phyloP scores from a whole-genome alignment of 108 stramenopile species.

The Aurantiochytrium sp. region DNA sequence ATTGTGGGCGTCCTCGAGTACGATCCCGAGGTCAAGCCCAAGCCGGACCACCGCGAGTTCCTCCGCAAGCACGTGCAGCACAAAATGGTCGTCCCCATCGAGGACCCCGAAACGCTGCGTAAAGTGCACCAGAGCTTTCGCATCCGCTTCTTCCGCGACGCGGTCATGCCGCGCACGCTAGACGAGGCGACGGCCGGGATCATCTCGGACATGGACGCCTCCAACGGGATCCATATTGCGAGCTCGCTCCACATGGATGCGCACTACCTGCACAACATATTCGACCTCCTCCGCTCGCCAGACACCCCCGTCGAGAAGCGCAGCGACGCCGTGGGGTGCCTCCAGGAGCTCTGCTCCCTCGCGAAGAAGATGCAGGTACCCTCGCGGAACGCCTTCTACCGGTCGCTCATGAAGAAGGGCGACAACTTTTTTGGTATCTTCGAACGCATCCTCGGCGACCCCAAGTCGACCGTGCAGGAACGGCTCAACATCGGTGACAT shows the following conservation, averaged over 20 bases:
- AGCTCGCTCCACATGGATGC: background rate
- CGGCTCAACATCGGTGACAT: conserved; percentile 16
- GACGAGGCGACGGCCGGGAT: background rate
- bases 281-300: background rate
- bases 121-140: conserved; percentile 55
- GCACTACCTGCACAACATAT: background rate
- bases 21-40: conserved; percentile 45
- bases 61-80: background rate
- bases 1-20: conserved; percentile 52
- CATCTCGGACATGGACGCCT: background rate
- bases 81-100: conserved; percentile 45
- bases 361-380: conserved; percentile 28
- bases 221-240: background rate
- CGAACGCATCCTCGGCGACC: conserved; percentile 19
- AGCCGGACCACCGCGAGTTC: conserved; percentile 40
- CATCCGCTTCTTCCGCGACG: conserved; percentile 43
- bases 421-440: conserved; percentile 25
- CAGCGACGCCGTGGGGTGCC: background rate
- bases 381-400: background rate
- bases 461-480: background rate
- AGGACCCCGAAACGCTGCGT: conserved; percentile 34
- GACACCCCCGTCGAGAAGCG: background rate
- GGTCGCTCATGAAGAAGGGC: conserved; percentile 5
- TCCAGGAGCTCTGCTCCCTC: background rate
- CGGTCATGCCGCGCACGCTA: conserved; percentile 22